Conservation (phyloP, 1,284 basidiomycete species). For the Ustilago tritici region DNA sequence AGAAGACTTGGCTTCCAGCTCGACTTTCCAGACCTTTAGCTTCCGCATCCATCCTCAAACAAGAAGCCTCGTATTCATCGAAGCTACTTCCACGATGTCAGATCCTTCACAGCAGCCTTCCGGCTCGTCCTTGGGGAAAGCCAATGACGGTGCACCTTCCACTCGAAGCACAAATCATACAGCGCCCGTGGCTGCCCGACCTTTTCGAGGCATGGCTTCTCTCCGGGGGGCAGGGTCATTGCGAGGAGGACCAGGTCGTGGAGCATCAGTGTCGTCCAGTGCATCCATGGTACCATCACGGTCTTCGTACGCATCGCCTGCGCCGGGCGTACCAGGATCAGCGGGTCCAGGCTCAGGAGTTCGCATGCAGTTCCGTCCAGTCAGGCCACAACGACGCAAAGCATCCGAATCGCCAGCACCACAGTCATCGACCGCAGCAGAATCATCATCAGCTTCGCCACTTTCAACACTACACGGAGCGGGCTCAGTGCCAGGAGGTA, state of each 20-base stretch:
- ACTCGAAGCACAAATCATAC: slow-evolving; percentile 1
- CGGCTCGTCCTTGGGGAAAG: slow-evolving; percentile 16
- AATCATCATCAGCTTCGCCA: slow-evolving; percentile 23
- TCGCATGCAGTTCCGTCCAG: slow-evolving; percentile 61
- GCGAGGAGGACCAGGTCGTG: slow-evolving; percentile 24
- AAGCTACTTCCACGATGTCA: slow-evolving; percentile 16
- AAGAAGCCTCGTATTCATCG: neutral
- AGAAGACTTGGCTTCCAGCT: neutral
- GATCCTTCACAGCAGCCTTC: slow-evolving; percentile 35
- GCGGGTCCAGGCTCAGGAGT: slow-evolving; percentile 25
- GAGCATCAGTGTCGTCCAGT: slow-evolving; percentile 22
- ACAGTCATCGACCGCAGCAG: slow-evolving; percentile 13
- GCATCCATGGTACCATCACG: slow-evolving; percentile 47
- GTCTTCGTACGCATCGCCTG: slow-evolving; percentile 42
- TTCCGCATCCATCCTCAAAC: neutral
- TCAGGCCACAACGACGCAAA: slow-evolving; percentile 62
- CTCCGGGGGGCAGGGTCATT: slow-evolving; percentile 37
- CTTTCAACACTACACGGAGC: slow-evolving; percentile 19
- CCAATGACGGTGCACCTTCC: slow-evolving; percentile 15
- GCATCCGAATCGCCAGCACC: slow-evolving; percentile 48
- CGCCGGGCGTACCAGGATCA: slow-evolving; percentile 20
- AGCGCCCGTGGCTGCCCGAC: slow-evolving; percentile 11
- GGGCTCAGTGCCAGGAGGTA: slow-evolving; percentile 29
- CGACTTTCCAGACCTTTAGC: neutral
- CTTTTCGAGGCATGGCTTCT: slow-evolving; percentile 37